Base-by-base conservation (phyloP, 1,284 basidiomycete species). In the Melampsora larici-populina region DNA sequence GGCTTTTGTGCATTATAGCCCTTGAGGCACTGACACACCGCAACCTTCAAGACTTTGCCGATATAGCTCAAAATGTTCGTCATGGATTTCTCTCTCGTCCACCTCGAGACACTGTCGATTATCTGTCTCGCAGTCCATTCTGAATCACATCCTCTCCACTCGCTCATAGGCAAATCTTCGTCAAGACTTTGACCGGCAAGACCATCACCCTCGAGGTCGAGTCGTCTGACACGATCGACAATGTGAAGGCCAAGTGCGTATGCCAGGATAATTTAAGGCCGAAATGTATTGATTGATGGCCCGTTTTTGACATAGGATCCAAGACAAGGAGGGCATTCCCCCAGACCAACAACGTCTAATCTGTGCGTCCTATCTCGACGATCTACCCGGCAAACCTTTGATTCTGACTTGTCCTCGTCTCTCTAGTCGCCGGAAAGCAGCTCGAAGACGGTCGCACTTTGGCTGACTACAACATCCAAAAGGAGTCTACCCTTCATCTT, bases 291-390 rank as follows among this genome's bases (percentile, higher is more conserved):
- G 26, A 62, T 15, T 48, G 18, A 11, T 48, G 11, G 17, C 67
- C 11, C 21, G 49, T 46, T 40, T 63, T 63, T 43, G 18, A 21
- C 82, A 81, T 77, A 85, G 85, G 83, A 86, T 87, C 81, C 86
- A 87, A 82, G 86, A 87, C 83, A 87, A 87, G 83, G 86, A 87
- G 81, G 86, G 93, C 43, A 95, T 94, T 79, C 92, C 93, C 79
- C 93, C 93, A 97, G n/a, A n/a, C n/a, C n/a, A n/a, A n/a, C n/a
- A n/a, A n/a, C n/a, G n/a, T n/a, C n/a, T n/a, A n/a, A n/a, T 97
- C 88, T 98, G 71, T 73, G 31, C 26, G 71, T 62, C n/a, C 17
- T 26, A 18, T 17, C 26, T 29, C 48, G 9, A 15, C n/a, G 15
- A 11, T 70, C n/a, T 18, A 15, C 18, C 6, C 49, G 4, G 26